Evolutionary conservation across 768 basidiomycete genomes (phyloP).

Genomic region (Pholiota molesta): DNA sequence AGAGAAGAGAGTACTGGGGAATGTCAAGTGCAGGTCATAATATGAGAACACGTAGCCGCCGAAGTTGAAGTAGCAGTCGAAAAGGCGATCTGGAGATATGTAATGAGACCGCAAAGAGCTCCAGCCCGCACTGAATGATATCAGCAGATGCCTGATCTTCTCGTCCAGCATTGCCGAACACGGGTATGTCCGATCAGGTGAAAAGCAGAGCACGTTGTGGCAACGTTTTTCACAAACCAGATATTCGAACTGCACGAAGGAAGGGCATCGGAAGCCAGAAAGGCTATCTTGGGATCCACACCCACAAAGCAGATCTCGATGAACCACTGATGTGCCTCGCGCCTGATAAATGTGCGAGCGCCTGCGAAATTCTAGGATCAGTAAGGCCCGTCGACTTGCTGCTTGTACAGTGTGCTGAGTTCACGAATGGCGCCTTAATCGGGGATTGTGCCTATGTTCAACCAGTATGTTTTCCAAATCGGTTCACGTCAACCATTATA

Average conservation of each 20-base stretch:
- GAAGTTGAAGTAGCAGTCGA: conserved; percentile 43
- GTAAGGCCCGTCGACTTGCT: not conserved
- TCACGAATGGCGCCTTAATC: conserved; percentile 21
- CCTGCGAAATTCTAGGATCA: not conserved
- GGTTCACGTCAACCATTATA: not conserved
- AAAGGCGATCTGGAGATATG: conserved; percentile 48
- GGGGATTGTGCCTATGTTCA: conserved; percentile 16
- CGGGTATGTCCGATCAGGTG: conserved; percentile 52
- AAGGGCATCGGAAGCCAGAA: conserved; percentile 30
- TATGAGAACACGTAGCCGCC: conserved; percentile 45
- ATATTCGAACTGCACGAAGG: conserved; percentile 28
- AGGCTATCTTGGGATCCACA: conserved; percentile 28
- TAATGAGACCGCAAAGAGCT: conserved; percentile 51
- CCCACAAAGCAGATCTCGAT: conserved; percentile 7
- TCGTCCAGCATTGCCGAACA: conserved; percentile 37
- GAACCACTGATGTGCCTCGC: not conserved
- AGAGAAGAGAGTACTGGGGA: conserved; percentile 27
- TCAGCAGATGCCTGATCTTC: conserved; percentile 49
- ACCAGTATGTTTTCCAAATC: conserved; percentile 22
- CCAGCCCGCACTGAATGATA: conserved; percentile 47
- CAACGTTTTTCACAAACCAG: conserved; percentile 42
- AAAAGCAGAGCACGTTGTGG: conserved; percentile 42
- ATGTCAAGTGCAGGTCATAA: conserved; percentile 54
- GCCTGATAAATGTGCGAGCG: not conserved
- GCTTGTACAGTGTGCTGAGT: not conserved